Base-by-base conservation (phyloP, 495 filamentous ascomycete species). In the Penicillium flavigenum region DNA sequence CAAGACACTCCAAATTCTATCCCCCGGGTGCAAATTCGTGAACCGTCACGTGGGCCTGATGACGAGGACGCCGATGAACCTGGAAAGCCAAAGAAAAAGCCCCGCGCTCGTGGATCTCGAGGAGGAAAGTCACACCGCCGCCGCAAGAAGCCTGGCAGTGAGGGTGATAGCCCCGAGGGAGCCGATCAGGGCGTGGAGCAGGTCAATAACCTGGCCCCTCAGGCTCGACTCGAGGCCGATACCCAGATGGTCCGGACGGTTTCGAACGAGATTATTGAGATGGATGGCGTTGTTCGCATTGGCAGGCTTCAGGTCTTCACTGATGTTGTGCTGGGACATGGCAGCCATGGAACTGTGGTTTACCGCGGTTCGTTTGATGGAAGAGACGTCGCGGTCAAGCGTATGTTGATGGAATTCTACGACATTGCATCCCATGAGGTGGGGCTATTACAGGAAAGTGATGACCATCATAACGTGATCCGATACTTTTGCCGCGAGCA, bases 361-460 rank as follows among this genome's bases (percentile, higher is more conserved):
- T 93, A 89, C 67, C 82, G 84, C 16, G 91, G 91, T n/a, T 85
- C 81, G 22, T 96, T 91, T 65, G 90, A 96, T 64, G 91, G 92
- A 20, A 87, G 92, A 60, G 88, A 90, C 44, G 95, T 98, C 19
- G 94, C 94, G 2, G 91, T 98, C 32, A 98, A 98, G 76, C 84
- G 94, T 22, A 98, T 98, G 91, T 79, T 97, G 47, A 88, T 90
- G 39, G 88, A 94, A 57, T 96, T 96, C 68, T 96, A 89, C 70
- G 94, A 96, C 53, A 91, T 98, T 62, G 95, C 95, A 11, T 89
- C 89, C 20, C 93, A 96, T 58, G 94, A 98, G 67, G 93, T 96
- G 2, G 86, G 89, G 43, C 74, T 97, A 16, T 73, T 98, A 32
- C 84, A 94, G 58, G 90, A 96, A 65, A 96, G 92, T 62, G 94